Base-by-base conservation (phyloP, 2,329 filamentous ascomycete species). In the Claviceps fusiformis region DNA sequence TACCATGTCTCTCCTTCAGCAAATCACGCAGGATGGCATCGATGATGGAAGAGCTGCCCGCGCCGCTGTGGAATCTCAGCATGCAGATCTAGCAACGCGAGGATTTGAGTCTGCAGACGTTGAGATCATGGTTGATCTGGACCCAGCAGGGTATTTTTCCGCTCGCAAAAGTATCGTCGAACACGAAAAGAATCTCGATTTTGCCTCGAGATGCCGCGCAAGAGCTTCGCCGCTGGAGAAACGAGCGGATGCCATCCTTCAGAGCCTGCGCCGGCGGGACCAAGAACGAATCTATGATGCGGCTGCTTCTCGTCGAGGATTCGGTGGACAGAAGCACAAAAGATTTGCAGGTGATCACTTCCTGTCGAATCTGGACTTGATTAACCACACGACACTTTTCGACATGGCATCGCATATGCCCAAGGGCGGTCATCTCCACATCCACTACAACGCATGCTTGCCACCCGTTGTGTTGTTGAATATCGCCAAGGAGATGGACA, bases 381-480 rank as follows among this genome's bases (percentile, higher is more conserved):
- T 85, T 60, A 67, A 75, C 43, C 53, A 73, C 50, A 87, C 85
- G 9, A 67, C 71, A 47, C 63, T 89, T 15, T 80, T 82, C 60
- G 60, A 72, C 33, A 75, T 85, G 31, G 78, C 82, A 6, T 71
- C 70, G 37, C 64, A 67, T 55, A 78, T 87, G 73, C 86, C 86
- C 46, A 90, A 90, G 67, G 86, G 85, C 2, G 78, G 78, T 0
- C 83, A 89, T 64, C 72, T 89, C 29, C 86, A 90, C 66, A 78
- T 89, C 29, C 86, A 90, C 66, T 89, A 87, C 73, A 90, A 89
- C 65, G 78, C 86, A n/a, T 87, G 85, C 57, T 71, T 89, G 5
- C 71, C 74, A 15, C 83, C 85, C 10, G 66, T 72, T 2, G 74
- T 82, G 5, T 71, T 89, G 24, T 72, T 89, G 13, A 68, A 71